These are phyloP conservation scores for Trichoderma arundinaceum DNA, from an alignment of 2,329 filamentous ascomycete species.

Conservation along the genomic window DNA sequence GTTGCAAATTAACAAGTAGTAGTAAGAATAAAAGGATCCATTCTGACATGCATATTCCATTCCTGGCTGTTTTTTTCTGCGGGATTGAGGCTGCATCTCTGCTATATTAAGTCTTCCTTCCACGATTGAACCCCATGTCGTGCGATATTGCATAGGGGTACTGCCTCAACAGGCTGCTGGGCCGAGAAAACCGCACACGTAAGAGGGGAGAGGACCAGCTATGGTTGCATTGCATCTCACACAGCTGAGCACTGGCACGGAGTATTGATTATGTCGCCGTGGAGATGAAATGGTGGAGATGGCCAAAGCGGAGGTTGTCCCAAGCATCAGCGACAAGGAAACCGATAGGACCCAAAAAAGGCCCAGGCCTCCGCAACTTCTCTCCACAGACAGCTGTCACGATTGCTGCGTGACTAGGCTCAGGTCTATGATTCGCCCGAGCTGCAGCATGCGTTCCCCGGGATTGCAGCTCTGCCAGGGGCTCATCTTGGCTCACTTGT, in stretches of 20 bases:
- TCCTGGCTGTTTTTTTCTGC: no score
- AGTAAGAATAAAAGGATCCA: not conserved
- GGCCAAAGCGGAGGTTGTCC: not conserved
- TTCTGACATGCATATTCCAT: not conserved
- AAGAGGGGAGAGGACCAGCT: not conserved
- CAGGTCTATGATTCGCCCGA: constrained; percentile 28
- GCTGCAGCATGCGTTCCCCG: not conserved
- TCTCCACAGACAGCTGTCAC: not conserved
- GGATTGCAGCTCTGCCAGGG: not conserved
- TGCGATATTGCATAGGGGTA: not conserved
- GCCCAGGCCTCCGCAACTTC: not conserved
- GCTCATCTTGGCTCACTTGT: constrained; percentile 7
- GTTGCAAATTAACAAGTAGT: not conserved
- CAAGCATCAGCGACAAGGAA: not conserved
- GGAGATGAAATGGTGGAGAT: not conserved
- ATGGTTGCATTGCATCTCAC: not conserved
- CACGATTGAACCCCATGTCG: not conserved
- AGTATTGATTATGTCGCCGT: not conserved
- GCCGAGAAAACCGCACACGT: not conserved
- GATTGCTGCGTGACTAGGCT: constrained; percentile 20
- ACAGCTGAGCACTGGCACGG: not conserved
- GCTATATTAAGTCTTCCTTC: not conserved
- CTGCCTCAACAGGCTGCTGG: not conserved
- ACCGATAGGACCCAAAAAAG: not conserved
- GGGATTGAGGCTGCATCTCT: not conserved